Conservation (phyloP, 2,329 filamentous ascomycete species). For the Aspergillus quadrilineatus region DNA sequence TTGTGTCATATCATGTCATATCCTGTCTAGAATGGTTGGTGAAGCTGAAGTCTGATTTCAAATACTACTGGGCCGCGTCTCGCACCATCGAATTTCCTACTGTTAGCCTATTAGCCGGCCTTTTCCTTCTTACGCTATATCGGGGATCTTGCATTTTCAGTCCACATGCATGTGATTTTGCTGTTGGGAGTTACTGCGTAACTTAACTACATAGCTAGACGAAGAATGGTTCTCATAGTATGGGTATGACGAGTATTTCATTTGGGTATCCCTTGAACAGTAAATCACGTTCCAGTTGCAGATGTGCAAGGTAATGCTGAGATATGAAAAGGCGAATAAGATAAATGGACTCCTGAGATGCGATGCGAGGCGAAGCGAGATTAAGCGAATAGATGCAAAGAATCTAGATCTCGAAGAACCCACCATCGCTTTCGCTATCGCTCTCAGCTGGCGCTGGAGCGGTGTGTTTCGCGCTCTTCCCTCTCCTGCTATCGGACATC, state of each 20-base stretch:
- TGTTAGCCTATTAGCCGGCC: neutral
- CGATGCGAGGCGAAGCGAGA: neutral
- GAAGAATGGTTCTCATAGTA: slow-evolving; percentile 5
- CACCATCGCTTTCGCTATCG: slow-evolving; percentile 39
- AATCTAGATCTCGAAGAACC: slow-evolving; percentile 39
- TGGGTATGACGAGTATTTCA: neutral
- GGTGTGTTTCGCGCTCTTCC: slow-evolving; percentile 5
- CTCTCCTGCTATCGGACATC: slow-evolving; percentile 9
- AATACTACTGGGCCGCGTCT: neutral
- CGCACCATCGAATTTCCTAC: slow-evolving; percentile 2
- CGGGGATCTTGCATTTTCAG: neutral
- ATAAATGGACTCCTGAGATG: slow-evolving; percentile 22
- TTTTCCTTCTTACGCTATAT: neutral
- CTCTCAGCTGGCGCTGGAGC: slow-evolving; percentile 7
- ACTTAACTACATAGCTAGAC: slow-evolving; percentile 6
- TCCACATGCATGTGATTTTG: neutral
- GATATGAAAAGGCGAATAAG: neutral
- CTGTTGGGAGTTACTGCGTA: neutral
- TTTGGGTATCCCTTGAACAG: slow-evolving; percentile 20
- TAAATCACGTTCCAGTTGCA: neutral
- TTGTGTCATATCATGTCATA: slow-evolving; percentile 1
- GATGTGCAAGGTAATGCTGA: neutral
- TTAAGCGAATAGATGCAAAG: neutral
- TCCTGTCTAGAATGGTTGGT: slow-evolving; percentile 17
- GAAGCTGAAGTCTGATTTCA: slow-evolving; percentile 16